phyloP scores from a whole-genome alignment of 2,329 filamentous ascomycete species.

The Diaporthe vaccinii region DNA sequence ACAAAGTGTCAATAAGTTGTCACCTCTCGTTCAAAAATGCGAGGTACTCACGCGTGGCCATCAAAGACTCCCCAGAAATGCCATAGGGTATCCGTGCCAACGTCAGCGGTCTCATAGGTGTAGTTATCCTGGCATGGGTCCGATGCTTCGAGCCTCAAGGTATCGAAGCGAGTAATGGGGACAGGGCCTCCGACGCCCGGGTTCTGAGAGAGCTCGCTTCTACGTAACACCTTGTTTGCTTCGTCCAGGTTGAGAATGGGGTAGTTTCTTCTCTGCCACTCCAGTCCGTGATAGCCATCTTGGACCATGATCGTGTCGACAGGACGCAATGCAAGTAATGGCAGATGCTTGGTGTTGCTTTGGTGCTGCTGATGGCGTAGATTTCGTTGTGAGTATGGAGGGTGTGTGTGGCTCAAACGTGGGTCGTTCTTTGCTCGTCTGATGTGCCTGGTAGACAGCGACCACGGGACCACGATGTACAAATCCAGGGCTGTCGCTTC shows the following conservation, averaged over 20 bases:
- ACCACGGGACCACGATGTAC: not conserved
- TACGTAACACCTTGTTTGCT: slow-evolving; percentile 19
- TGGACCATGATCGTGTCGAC: not conserved
- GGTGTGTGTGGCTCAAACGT: not conserved
- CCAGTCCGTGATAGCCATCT: slow-evolving; percentile 15
- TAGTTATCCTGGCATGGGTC: slow-evolving; percentile 50
- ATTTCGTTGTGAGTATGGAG: not conserved
- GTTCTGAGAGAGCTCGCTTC: not conserved
- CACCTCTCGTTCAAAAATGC: not conserved
- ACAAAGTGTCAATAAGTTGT: not conserved
- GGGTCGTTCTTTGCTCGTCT: not conserved
- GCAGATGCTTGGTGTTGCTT: not conserved
- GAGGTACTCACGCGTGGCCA: slow-evolving; percentile 59
- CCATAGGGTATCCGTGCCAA: slow-evolving; percentile 48
- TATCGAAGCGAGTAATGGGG: slow-evolving; percentile 1
- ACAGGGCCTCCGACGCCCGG: not conserved
- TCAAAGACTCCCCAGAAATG: slow-evolving; percentile 60
- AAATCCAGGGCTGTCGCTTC: not conserved
- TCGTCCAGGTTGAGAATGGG: slow-evolving; percentile 8
- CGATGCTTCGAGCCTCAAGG: slow-evolving; percentile 10
- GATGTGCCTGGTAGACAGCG: not conserved
- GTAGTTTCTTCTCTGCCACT: slow-evolving; percentile 23
- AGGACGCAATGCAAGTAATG: not conserved
- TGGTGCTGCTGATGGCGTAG: not conserved
- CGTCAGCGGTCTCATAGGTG: slow-evolving; percentile 47